phyloP scores from a whole-genome alignment of 2,329 filamentous ascomycete genomes.

The Westerdykella ornata region DNA sequence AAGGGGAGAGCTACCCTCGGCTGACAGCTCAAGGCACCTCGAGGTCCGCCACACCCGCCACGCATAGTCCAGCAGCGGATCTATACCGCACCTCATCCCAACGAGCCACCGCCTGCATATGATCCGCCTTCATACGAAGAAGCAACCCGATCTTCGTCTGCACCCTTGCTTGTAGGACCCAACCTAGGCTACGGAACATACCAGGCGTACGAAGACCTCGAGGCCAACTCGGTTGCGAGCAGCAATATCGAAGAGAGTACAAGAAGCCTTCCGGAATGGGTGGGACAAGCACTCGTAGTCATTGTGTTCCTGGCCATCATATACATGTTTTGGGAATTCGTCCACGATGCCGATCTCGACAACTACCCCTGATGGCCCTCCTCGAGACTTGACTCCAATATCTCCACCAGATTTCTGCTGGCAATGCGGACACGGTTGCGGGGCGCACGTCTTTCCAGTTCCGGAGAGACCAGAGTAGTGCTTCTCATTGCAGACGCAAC shows the following conservation, averaged over 20 bases:
- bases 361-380: constrained; percentile 2
- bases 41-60: constrained; percentile 11
- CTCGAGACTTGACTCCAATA: too few relatives aligned
- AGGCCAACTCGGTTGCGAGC: constrained; percentile 26
- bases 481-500: too few relatives aligned
- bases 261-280: constrained; percentile 21
- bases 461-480: constrained; percentile 9
- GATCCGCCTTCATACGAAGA: constrained; percentile 29
- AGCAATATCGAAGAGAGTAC: constrained; percentile 22
- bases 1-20: too few relatives aligned
- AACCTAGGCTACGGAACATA: constrained; percentile 28
- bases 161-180: constrained; percentile 27
- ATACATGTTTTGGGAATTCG: constrained; percentile 27
- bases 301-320: constrained; percentile 23
- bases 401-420: too few relatives aligned
- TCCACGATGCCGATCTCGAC: constrained; percentile 15
- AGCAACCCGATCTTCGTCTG: constrained; percentile 17
- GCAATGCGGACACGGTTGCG: too few relatives aligned
- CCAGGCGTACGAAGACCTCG: constrained; percentile 20
- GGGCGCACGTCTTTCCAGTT: too few relatives aligned
- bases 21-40: constrained; percentile 8
- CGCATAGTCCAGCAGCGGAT: constrained; percentile 8
- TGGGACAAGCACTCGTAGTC: constrained; percentile 25
- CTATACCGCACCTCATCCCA: constrained; percentile 12
- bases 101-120: constrained; percentile 17